Percentiles rank a stretch among this genome's conserved stretches.
Conservation (phyloP, 192 early-diverging fungal species). For the Coemansia sp. region DNA sequence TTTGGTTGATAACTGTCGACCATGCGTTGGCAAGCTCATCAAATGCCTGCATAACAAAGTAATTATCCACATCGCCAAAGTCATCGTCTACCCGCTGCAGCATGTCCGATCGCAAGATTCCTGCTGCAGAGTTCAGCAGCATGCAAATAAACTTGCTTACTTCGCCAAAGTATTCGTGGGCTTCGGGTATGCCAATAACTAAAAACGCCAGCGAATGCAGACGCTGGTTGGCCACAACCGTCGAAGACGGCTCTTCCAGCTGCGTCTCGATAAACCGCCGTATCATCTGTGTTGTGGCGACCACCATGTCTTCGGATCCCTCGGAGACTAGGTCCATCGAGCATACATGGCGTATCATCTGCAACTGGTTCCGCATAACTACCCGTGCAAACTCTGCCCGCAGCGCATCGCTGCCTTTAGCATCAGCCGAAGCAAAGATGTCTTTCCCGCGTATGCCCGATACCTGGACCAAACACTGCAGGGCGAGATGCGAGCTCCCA, state of each 20-base stretch:
- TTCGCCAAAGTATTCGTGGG: constrained; percentile 50
- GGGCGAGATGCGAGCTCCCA: constrained; percentile 47
- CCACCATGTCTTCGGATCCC: constrained; percentile 42
- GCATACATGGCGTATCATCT: constrained; percentile 47
- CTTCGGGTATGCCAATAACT: constrained; percentile 33
- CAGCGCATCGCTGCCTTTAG: constrained; percentile 24
- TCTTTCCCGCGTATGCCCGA: constrained; percentile 47
- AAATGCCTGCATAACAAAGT: constrained; percentile 58
- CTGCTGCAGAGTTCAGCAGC: constrained; percentile 36
- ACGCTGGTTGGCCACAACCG: constrained; percentile 20
- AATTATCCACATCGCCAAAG: constrained; percentile 54
- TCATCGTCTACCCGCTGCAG: constrained; percentile 42
- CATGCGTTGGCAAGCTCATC: constrained; percentile 53
- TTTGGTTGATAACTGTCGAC: constrained; percentile 39
- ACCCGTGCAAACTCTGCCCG: constrained; percentile 38
- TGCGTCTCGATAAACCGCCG: constrained; percentile 51
- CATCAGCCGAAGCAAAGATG: constrained; percentile 25
- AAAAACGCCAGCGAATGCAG: constrained; percentile 43
- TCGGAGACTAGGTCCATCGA: constrained; percentile 42
- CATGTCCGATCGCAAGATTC: constrained; percentile 33
- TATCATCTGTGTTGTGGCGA: constrained; percentile 52
- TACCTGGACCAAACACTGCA: constrained; percentile 49
- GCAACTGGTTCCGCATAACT: constrained; percentile 47
- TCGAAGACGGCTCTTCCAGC: constrained; percentile 34
- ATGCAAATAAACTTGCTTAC: constrained; percentile 47